phyloP scores from a whole-genome alignment of 306 rosid genomes.

The Cyamopsis tetragonoloba region DNA sequence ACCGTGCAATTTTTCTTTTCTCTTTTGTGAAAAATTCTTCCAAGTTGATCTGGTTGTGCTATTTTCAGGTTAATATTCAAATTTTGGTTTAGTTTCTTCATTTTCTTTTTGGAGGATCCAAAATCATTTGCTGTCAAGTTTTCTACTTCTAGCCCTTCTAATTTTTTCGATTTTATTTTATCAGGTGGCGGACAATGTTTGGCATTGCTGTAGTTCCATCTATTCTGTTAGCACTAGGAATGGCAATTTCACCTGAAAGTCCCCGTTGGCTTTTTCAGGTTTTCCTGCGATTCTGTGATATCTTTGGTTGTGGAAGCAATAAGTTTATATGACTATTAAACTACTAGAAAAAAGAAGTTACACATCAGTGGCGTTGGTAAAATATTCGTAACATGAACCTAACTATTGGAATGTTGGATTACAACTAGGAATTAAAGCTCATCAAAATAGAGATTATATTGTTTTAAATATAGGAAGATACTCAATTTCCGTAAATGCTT shows the following conservation, averaged over 20 bases:
- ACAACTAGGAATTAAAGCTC: neutral
- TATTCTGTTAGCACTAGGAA: constrained; percentile 82
- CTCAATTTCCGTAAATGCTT: neutral
- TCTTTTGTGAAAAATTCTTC: neutral
- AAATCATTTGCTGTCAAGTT: neutral
- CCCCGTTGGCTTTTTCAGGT: constrained; percentile 99
- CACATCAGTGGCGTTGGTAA: neutral
- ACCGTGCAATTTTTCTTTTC: neutral
- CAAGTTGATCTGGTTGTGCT: neutral
- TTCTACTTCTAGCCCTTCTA: neutral
- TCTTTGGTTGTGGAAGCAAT: constrained; percentile 20
- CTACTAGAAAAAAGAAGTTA: neutral
- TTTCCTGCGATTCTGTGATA: constrained; percentile 3
- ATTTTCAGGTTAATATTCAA: constrained; percentile 3
- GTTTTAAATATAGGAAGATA: neutral
- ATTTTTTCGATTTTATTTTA: neutral
- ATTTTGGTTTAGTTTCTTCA: neutral
- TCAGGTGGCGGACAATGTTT: constrained; percentile 98
- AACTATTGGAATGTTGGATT: neutral
- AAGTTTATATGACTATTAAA: neutral
- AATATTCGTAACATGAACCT: neutral
- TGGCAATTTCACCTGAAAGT: constrained; percentile 89
- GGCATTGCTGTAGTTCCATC: constrained; percentile 87
- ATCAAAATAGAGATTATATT: neutral
- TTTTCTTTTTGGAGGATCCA: neutral